phyloP scores from a whole-genome alignment of 208 protist species.

The Leishmania gerbilli region DNA sequence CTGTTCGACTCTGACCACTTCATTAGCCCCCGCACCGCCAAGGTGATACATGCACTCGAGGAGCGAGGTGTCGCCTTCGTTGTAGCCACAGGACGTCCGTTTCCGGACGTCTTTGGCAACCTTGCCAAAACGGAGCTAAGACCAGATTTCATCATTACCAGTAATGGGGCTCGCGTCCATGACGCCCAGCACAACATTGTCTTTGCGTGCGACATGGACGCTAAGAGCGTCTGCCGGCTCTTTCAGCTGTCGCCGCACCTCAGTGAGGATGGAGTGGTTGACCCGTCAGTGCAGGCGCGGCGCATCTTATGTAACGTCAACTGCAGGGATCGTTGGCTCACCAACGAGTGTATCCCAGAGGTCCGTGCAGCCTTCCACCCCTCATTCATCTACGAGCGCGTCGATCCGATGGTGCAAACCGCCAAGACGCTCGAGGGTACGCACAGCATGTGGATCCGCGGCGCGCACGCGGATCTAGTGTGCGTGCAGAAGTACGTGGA shows the following conservation, averaged over 20 bases:
- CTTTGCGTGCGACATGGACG: slow-evolving; percentile 40
- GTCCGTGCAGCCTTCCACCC: slow-evolving; percentile 46
- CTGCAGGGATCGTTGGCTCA: slow-evolving; percentile 52
- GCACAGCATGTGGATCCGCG: slow-evolving; percentile 52
- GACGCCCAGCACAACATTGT: slow-evolving; percentile 39
- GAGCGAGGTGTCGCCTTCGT: slow-evolving; percentile 35
- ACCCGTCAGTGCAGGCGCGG: slow-evolving; percentile 7
- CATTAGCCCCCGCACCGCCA: slow-evolving; percentile 34
- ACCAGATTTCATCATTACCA: slow-evolving; percentile 75
- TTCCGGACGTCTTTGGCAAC: slow-evolving; percentile 63
- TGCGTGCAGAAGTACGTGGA: slow-evolving; percentile 40
- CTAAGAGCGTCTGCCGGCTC: slow-evolving; percentile 43
- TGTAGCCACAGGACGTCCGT: slow-evolving; percentile 68
- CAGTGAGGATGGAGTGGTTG: slow-evolving; percentile 14
- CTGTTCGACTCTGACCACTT: slow-evolving; percentile 44
- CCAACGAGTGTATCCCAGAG: slow-evolving; percentile 31
- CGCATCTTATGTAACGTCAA: slow-evolving; percentile 54
- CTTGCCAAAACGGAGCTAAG: slow-evolving; percentile 39
- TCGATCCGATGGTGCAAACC: slow-evolving; percentile 48
- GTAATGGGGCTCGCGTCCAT: slow-evolving; percentile 69
- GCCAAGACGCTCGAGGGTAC: slow-evolving; percentile 30
- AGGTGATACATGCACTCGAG: slow-evolving; percentile 36
- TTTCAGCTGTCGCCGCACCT: slow-evolving; percentile 38
- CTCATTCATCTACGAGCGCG: slow-evolving; percentile 39
- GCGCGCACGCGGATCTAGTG: slow-evolving; percentile 28